Percentiles rank a stretch among this genome's conserved stretches.
phyloP scores from a whole-genome alignment of 169 alveolate genomes.

The Cryptosporidium meleagridis region DNA sequence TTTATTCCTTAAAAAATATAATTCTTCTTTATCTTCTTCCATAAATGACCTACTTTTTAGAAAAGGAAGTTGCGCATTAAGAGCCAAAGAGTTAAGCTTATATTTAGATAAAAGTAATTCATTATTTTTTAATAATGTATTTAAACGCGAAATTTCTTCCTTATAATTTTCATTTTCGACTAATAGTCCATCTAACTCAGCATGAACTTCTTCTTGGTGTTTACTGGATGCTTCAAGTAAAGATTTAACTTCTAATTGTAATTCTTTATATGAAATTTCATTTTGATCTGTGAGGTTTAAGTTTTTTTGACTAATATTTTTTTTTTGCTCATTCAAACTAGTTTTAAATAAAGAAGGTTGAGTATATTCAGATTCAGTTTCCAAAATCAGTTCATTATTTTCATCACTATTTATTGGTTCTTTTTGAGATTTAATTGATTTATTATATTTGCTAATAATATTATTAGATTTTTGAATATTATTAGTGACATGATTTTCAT shows the following conservation, averaged over 20 bases:
- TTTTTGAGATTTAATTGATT: neutral
- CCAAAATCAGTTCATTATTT: neutral
- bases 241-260: conserved; percentile 26
- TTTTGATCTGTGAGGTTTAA: neutral
- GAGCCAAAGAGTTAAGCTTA: conserved; percentile 61
- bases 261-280: conserved; percentile 13
- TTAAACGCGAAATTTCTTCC: conserved; percentile 25
- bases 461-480: neutral
- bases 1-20: conserved; percentile 4
- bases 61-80: conserved; percentile 63
- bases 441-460: neutral
- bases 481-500: neutral
- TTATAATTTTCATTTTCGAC: conserved; percentile 15
- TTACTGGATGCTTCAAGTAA: conserved; percentile 36
- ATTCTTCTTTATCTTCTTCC: conserved; percentile 48
- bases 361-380: neutral
- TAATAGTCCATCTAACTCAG: conserved; percentile 31
- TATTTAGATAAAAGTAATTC: conserved; percentile 13
- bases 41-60: conserved; percentile 28
- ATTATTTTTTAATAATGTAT: neutral
- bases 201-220: conserved; percentile 71
- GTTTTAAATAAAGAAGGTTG: neutral
- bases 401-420: neutral
- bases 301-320: neutral
- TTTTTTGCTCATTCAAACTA: neutral